Evolutionary conservation across 169 alveolate genomes (phyloP).

Genomic region (Eimeria mitis): DNA sequence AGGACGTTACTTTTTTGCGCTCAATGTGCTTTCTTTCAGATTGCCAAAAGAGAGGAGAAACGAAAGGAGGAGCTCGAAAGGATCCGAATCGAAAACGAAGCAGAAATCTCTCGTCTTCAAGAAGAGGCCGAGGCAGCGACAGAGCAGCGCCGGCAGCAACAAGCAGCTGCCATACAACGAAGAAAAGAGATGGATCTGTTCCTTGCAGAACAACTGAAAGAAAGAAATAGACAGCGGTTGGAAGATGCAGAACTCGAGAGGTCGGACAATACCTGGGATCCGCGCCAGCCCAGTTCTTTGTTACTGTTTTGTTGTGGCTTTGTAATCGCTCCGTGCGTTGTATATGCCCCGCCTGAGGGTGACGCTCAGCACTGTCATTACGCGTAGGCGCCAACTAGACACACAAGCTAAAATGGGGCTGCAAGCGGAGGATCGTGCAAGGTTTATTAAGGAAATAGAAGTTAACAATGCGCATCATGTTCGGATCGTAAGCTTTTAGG

Average conservation of each 20-base stretch:
- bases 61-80: conserved; percentile 44
- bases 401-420: conserved; percentile 42
- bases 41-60: conserved; percentile 14
- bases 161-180: conserved; percentile 4
- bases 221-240: conserved; percentile 1
- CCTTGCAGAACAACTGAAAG: conserved; percentile 41
- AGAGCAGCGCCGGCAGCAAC: conserved; percentile 39
- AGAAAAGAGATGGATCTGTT: conserved; percentile 45
- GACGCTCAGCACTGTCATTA: background rate
- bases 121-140: conserved; percentile 45
- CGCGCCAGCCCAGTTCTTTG: background rate
- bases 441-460: conserved; percentile 9
- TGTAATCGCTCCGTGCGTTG: background rate
- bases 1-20: background rate
- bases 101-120: conserved; percentile 21
- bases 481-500: conserved; percentile 7
- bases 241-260: conserved; percentile 66
- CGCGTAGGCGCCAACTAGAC: conserved; percentile 21
- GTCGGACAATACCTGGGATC: conserved; percentile 5
- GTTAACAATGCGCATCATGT: conserved; percentile 25
- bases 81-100: conserved; percentile 30
- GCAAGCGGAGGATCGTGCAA: conserved; percentile 52
- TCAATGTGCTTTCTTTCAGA: conserved; percentile 2
- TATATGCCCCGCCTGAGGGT: background rate
- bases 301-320: background rate